Percentiles rank a stretch among this genome's conserved stretches.
These are phyloP conservation scores for Eudorina sp. DNA, from an alignment of 139 green algal genomes.

Conservation along the genomic window DNA sequence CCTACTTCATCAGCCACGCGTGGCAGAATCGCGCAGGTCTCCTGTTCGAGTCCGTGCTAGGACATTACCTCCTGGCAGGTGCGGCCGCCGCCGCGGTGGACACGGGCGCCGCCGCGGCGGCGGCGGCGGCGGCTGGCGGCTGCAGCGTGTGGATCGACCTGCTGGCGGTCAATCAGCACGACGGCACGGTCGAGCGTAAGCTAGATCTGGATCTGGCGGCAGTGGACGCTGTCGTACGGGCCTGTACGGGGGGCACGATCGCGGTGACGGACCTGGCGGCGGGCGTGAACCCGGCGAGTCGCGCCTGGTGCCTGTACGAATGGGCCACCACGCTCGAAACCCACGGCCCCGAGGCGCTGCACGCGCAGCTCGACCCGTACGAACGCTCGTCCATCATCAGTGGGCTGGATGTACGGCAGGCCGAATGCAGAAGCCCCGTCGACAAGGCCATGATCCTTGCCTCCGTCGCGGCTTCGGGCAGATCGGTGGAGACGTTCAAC, in stretches of 20 bases:
- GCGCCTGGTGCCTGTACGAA: slow-evolving; percentile 49
- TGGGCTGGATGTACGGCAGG: slow-evolving; percentile 9
- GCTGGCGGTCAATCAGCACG: slow-evolving; percentile 53
- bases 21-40: slow-evolving; percentile 13
- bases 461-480: not conserved
- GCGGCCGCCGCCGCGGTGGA: not conserved
- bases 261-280: not conserved
- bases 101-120: not conserved
- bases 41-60: not conserved
- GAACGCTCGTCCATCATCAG: slow-evolving; percentile 13
- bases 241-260: slow-evolving; percentile 27
- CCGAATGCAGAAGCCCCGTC: not conserved
- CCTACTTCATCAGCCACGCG: slow-evolving; percentile 33
- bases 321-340: slow-evolving; percentile 25
- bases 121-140: not conserved
- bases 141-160: slow-evolving; percentile 47
- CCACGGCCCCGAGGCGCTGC: slow-evolving; percentile 47
- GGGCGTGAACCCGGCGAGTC: slow-evolving; percentile 34
- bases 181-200: not conserved
- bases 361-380: slow-evolving; percentile 26
- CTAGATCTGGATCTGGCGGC: not conserved
- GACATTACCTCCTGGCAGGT: not conserved
- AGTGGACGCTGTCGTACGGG: not conserved
- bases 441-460: slow-evolving; percentile 47
- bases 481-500: slow-evolving; percentile 29